Conservation (phyloP, 805 yeast species). For the Kazachstania psychrophila region DNA sequence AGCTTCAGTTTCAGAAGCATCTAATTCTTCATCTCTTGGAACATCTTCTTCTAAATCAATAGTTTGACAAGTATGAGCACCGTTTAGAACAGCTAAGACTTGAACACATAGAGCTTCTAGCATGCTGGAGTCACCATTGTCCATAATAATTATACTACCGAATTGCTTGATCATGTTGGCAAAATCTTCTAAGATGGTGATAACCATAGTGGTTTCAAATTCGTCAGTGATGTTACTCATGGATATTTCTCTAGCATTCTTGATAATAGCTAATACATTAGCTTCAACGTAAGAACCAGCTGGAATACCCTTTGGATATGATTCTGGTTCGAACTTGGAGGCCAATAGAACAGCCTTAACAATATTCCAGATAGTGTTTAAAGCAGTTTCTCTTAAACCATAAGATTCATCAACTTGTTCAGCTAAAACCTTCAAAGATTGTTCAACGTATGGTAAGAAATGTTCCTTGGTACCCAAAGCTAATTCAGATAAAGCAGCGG, state of each 20-base stretch:
- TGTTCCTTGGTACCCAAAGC: conserved; percentile 79
- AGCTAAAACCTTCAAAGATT: conserved; percentile 50
- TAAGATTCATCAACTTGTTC: conserved; percentile 79
- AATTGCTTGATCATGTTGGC: conserved; percentile 56
- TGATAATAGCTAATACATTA: conserved; percentile 48
- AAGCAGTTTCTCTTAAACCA: conserved; percentile 83
- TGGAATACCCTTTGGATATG: conserved; percentile 57
- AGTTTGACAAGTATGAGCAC: conserved; percentile 76
- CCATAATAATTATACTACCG: conserved; percentile 63
- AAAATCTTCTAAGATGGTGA: conserved; percentile 64
- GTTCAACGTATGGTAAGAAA: conserved; percentile 69
- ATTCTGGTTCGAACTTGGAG: conserved; percentile 39
- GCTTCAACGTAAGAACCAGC: conserved; percentile 50
- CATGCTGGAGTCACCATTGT: conserved; percentile 44
- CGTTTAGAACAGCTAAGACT: conserved; percentile 63
- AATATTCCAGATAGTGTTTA: conserved; percentile 75
- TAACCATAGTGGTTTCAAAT: conserved; percentile 74
- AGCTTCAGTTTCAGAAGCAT: conserved; percentile 52
- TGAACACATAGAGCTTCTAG: conserved; percentile 64
- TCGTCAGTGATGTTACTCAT: conserved; percentile 61
- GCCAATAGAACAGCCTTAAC: conserved; percentile 54
- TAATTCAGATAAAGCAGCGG: conserved; percentile 79
- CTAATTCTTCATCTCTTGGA: conserved; percentile 45
- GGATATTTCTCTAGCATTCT: conserved; percentile 58
- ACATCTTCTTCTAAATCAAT: conserved; percentile 60